Evolutionary conservation across 768 basidiomycete species (phyloP).

Genomic region (Amanita thiersii): DNA sequence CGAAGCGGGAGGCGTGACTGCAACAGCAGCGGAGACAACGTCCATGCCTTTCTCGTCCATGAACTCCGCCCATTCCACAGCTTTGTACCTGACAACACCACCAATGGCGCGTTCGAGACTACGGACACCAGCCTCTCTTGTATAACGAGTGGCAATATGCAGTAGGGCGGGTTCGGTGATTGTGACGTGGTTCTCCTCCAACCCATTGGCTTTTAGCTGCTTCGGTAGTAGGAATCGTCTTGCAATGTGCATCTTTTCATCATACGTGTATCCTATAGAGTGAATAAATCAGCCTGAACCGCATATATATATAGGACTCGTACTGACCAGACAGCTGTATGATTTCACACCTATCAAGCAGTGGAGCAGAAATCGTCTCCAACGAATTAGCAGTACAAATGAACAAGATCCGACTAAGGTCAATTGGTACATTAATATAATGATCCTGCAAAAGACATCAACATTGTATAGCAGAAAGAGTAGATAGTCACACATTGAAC

Average conservation of each 20-base stretch:
- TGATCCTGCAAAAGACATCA: constrained; percentile 52
- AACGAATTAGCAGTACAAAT: constrained; percentile 90
- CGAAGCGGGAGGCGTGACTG: constrained; percentile 9
- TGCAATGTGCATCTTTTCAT: constrained; percentile 89
- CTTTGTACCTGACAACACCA: constrained; percentile 83
- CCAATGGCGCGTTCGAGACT: constrained; percentile 83
- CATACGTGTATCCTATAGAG: constrained; percentile 65
- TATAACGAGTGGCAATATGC: constrained; percentile 71
- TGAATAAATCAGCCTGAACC: not conserved
- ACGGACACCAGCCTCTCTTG: constrained; percentile 90
- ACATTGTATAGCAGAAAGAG: not conserved
- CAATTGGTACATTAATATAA: constrained; percentile 84
- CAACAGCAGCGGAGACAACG: constrained; percentile 8
- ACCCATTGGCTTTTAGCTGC: constrained; percentile 73
- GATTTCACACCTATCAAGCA: constrained; percentile 86
- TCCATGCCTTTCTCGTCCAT: constrained; percentile 31
- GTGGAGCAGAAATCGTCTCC: constrained; percentile 81
- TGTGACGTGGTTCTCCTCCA: constrained; percentile 49
- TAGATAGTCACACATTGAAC: constrained; percentile 48
- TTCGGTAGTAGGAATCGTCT: constrained; percentile 84
- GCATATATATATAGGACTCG: not conserved
- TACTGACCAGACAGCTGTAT: constrained; percentile 66
- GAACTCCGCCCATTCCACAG: constrained; percentile 82
- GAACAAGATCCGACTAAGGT: constrained; percentile 83
- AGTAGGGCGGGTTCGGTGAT: constrained; percentile 66